phyloP scores from a whole-genome alignment of 805 yeast genomes.

The Spathaspora boniae region DNA sequence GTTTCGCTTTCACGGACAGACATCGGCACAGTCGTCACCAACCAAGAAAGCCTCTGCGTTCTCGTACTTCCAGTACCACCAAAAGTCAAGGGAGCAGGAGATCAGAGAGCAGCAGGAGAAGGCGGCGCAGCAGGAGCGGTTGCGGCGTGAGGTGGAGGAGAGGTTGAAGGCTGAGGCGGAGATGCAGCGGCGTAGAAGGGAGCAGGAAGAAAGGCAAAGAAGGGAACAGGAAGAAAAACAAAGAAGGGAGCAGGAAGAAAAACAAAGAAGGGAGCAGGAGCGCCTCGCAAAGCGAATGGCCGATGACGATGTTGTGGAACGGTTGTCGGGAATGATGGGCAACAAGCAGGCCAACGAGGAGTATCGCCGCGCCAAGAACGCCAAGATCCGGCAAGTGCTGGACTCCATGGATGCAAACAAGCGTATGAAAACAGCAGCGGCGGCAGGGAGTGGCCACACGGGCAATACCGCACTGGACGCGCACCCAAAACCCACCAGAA shows the following conservation, averaged over 20 bases:
- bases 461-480: too few relatives aligned
- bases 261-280: neutral
- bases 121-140: slow-evolving; percentile 9
- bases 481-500: too few relatives aligned
- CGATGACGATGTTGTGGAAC: neutral
- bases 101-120: slow-evolving; percentile 12
- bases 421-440: too few relatives aligned
- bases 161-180: slow-evolving; percentile 12
- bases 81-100: slow-evolving; percentile 6
- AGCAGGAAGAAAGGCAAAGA: slow-evolving; percentile 6
- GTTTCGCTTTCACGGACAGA: too few relatives aligned
- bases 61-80: slow-evolving; percentile 5
- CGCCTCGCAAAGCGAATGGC: neutral
- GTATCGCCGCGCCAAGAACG: too few relatives aligned
- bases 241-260: slow-evolving; percentile 14
- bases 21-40: too few relatives aligned
- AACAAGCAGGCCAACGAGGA: too few relatives aligned
- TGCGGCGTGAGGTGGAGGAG: slow-evolving; percentile 11
- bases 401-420: too few relatives aligned
- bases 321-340: neutral
- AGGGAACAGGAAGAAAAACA: slow-evolving; percentile 5
- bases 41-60: slow-evolving; percentile 3
- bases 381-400: neutral
- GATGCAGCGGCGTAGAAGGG: slow-evolving; percentile 9
- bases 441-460: too few relatives aligned